These are phyloP conservation scores for Biscogniauxia mediterranea DNA, from an alignment of 2,329 filamentous ascomycete genomes.

Conservation along the genomic window DNA sequence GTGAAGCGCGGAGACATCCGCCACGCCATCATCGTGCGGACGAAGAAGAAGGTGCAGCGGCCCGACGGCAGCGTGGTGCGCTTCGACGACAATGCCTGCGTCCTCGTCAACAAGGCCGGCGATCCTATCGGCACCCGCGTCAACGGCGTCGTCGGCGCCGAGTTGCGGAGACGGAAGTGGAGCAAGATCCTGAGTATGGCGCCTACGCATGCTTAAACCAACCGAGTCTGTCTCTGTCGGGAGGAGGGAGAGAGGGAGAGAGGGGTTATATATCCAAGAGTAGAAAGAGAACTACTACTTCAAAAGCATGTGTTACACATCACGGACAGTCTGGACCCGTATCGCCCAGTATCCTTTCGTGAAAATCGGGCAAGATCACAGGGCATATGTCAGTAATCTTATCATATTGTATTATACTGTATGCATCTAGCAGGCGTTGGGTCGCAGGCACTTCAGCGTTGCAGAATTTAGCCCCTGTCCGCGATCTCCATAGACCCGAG, in stretches of 20 bases:
- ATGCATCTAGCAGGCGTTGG: slow-evolving; percentile 20
- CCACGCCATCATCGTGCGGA: slow-evolving; percentile 93
- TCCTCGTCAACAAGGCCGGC: slow-evolving; percentile 93
- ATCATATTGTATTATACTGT: slow-evolving; percentile 12
- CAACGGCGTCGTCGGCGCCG: slow-evolving; percentile 86
- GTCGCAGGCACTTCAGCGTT: slow-evolving; percentile 2
- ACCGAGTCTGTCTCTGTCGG: not conserved
- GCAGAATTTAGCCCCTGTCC: slow-evolving; percentile 3
- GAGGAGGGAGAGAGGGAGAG: not conserved
- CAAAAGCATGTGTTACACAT: not conserved
- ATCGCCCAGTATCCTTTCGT: not conserved
- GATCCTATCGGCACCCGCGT: slow-evolving; percentile 92
- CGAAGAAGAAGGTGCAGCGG: slow-evolving; percentile 81
- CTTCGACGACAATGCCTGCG: slow-evolving; percentile 98
- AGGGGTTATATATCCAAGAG: not conserved
- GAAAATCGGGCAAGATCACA: not conserved
- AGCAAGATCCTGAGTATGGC: slow-evolving; percentile 97
- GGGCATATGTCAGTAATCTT: too few species aligned
- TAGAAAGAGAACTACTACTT: not conserved
- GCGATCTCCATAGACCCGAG: slow-evolving; percentile 2
- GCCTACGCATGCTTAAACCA: slow-evolving; percentile 58
- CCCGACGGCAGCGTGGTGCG: slow-evolving; percentile 85
- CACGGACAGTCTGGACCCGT: not conserved
- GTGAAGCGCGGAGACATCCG: slow-evolving; percentile 95
- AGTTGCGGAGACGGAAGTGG: slow-evolving; percentile 92